These are phyloP conservation scores for Fagopyrum homotropicum DNA, from an alignment of 148 eudicot genomes.

Conservation along the genomic window DNA sequence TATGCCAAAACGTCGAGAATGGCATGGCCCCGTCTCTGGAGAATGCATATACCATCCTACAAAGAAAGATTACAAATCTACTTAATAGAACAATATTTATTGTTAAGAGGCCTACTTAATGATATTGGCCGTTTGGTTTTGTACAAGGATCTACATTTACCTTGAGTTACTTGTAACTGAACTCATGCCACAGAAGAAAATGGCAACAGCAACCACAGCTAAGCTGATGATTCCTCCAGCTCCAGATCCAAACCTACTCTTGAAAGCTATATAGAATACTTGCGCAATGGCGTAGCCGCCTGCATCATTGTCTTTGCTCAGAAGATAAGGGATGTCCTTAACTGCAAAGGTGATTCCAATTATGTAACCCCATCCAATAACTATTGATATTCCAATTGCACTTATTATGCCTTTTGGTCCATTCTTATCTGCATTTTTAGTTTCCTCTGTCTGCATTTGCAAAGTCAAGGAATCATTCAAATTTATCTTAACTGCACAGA, in stretches of 20 bases:
- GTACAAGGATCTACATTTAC: conserved; percentile 25
- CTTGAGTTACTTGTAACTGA: conserved; percentile 92
- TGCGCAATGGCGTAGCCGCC: conserved; percentile 93
- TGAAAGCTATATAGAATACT: conserved; percentile 70
- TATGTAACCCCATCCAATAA: conserved; percentile 35
- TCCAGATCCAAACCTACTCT: conserved; percentile 67
- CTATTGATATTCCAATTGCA: conserved; percentile 71
- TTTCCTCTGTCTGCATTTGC: too few relatives aligned
- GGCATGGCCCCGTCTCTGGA: conserved; percentile 92
- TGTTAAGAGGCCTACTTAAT: too few relatives aligned
- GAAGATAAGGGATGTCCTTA: conserved; percentile 60
- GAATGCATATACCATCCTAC: conserved; percentile 91
- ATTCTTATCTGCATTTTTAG: too few relatives aligned
- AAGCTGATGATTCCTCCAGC: conserved; percentile 77
- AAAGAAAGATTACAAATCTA: not conserved
- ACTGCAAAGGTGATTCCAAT: conserved; percentile 83
- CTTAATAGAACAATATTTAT: too few relatives aligned
- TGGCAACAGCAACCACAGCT: conserved; percentile 74
- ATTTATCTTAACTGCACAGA: too few relatives aligned
- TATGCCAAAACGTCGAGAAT: conserved; percentile 51
- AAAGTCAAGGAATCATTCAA: too few relatives aligned
- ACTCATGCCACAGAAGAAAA: conserved; percentile 92
- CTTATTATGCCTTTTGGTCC: conserved; percentile 35
- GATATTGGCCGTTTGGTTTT: not conserved
- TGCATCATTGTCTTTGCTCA: conserved; percentile 60